phyloP scores from a whole-genome alignment of 257 asterid species.

The Solanum verrucosum region DNA sequence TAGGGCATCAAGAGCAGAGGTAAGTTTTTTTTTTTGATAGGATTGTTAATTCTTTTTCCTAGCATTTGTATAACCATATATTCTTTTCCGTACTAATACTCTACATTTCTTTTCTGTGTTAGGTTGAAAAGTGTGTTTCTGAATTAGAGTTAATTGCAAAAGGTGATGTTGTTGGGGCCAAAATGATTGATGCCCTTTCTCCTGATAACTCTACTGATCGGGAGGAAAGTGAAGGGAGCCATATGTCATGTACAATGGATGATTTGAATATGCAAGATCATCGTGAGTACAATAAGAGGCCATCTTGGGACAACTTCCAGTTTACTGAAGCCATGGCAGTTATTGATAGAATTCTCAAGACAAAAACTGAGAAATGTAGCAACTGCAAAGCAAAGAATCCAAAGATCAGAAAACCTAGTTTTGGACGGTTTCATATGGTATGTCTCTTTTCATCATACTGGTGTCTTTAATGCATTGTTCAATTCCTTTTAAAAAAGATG shows the following conservation, averaged over 20 bases:
- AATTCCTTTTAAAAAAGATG: background rate
- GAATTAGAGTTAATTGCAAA: conserved; percentile 46
- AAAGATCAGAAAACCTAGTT: conserved; percentile 58
- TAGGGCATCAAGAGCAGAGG: conserved; percentile 43
- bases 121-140: conserved; percentile 54
- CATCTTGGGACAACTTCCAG: conserved; percentile 57
- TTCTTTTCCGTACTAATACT: background rate
- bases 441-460: conserved; percentile 5
- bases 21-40: conserved; percentile 7
- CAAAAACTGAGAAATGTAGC: conserved; percentile 27
- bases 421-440: conserved; percentile 91
- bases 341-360: conserved; percentile 51
- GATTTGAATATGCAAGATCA: conserved; percentile 19
- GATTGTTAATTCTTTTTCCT: background rate
- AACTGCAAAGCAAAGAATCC: conserved; percentile 48
- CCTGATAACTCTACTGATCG: conserved; percentile 9
- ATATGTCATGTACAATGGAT: conserved; percentile 34
- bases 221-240: conserved; percentile 61
- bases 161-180: conserved; percentile 72
- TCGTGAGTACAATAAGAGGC: conserved; percentile 15
- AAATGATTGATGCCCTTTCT: conserved; percentile 18
- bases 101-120: conserved; percentile 1
- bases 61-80: background rate
- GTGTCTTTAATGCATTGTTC: background rate
- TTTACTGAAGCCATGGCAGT: conserved; percentile 69